Evolutionary conservation across 2,329 filamentous ascomycete genomes (phyloP).

Genomic region (Ascochyta pisi): DNA sequence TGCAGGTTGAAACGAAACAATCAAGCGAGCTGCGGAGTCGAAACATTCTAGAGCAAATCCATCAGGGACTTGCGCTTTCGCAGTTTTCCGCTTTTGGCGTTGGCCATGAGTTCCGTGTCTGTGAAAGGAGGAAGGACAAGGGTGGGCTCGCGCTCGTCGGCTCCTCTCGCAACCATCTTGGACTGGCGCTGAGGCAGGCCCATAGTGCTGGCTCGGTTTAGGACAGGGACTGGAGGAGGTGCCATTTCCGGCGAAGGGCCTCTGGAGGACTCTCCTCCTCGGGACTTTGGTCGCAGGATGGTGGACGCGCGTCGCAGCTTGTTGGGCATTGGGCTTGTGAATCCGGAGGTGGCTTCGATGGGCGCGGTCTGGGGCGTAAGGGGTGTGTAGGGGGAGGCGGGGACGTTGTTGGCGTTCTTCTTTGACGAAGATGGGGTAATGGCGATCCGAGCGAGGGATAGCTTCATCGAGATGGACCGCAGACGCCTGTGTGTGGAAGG

Average conservation of each 20-base stretch:
- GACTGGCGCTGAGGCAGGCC: conserved; percentile 24
- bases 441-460: conserved; percentile 48
- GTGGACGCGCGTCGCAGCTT: conserved; percentile 43
- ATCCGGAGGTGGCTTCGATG: conserved; percentile 27
- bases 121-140: conserved; percentile 45
- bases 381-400: conserved; percentile 41
- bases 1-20: conserved; percentile 29
- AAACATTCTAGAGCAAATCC: conserved; percentile 38
- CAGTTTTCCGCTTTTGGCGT: conserved; percentile 37
- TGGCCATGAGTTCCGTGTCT: conserved; percentile 22
- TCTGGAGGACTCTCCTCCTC: conserved; percentile 20
- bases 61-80: conserved; percentile 49
- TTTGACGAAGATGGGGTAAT: conserved; percentile 44
- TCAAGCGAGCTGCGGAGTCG: conserved; percentile 20
- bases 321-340: conserved; percentile 26
- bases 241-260: conserved; percentile 33
- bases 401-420: conserved; percentile 34
- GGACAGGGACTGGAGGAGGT: conserved; percentile 30
- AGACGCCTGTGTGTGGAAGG: conserved; percentile 45
- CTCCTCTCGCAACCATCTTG: conserved; percentile 44
- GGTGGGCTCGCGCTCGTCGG: conserved; percentile 45
- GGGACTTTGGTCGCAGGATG: conserved; percentile 37
- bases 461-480: conserved; percentile 47
- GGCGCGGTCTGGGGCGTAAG: conserved; percentile 45
- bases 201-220: conserved; percentile 22